A percentile compares a stretch with the other conserved stretches of the same genome.
Conservation (phyloP, 192 early-diverging fungal species). For the Physocladia obscura region DNA sequence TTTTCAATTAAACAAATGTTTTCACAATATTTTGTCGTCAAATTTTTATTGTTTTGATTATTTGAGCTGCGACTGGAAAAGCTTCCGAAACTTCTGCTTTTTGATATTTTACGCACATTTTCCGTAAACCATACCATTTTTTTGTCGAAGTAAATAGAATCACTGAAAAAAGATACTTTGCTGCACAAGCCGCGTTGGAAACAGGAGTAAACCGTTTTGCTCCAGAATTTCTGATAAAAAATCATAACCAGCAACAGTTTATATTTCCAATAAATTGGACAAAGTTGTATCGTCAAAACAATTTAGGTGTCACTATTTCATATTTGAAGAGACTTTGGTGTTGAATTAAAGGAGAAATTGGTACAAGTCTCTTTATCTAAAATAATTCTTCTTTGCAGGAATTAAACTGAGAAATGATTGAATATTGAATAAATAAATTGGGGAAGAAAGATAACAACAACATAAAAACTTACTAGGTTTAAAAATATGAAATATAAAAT, state of each 20-base stretch:
- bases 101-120: conserved; percentile 77
- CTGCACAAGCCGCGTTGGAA: conserved; percentile 89
- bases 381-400: too few species aligned
- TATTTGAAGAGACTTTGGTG: too few species aligned
- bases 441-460: too few species aligned
- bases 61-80: background rate
- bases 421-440: too few species aligned
- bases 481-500: too few species aligned
- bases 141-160: conserved; percentile 78
- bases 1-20: background rate
- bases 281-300: too few species aligned
- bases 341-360: too few species aligned
- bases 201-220: conserved; percentile 86
- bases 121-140: conserved; percentile 76
- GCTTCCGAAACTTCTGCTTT: conserved; percentile 83
- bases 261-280: conserved; percentile 89
- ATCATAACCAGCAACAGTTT: conserved; percentile 65
- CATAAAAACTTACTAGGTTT: too few species aligned
- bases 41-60: background rate
- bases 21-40: background rate
- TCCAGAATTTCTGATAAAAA: conserved; percentile 76
- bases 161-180: conserved; percentile 57
- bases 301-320: too few species aligned
- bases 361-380: too few species aligned
- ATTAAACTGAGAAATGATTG: too few species aligned